Conservation (phyloP, 768 basidiomycete genomes). For the Leccinellum rugosiceps region DNA sequence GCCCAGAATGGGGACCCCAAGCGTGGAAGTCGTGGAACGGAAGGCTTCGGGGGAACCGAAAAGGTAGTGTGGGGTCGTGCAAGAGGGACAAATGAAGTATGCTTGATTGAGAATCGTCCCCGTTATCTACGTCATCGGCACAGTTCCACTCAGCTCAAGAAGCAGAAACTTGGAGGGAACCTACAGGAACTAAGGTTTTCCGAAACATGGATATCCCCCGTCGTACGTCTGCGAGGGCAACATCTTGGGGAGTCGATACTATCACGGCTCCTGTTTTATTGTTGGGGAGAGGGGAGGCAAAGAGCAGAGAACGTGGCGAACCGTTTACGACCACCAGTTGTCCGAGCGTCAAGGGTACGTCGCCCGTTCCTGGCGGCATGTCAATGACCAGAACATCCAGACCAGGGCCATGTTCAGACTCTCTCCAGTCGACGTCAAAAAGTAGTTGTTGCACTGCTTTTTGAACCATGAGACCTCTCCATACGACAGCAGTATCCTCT, state of each 20-base stretch:
- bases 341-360: constrained; percentile 88
- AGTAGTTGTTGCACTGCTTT: constrained; percentile 95
- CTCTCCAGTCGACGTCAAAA: constrained; percentile 92
- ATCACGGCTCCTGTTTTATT: constrained; percentile 73
- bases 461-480: constrained; percentile 98
- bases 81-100: constrained; percentile 75
- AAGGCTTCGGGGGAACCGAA: constrained; percentile 73
- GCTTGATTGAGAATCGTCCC: constrained; percentile 89
- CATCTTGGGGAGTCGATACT: constrained; percentile 93
- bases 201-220: constrained; percentile 93
- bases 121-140: constrained; percentile 53
- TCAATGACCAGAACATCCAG: constrained; percentile 89
- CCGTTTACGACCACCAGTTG: constrained; percentile 85
- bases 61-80: constrained; percentile 57
- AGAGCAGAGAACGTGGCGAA: constrained; percentile 31
- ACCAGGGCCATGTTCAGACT: constrained; percentile 34
- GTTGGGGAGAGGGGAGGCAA: neutral
- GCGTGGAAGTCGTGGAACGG: constrained; percentile 49
- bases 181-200: constrained; percentile 83
- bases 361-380: constrained; percentile 97
- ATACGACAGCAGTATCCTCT: constrained; percentile 81
- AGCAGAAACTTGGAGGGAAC: constrained; percentile 21
- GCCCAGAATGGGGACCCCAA: constrained; percentile 66
- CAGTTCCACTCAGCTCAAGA: neutral
- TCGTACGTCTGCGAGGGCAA: constrained; percentile 86